Percentiles rank a stretch among this genome's conserved stretches.
These are phyloP conservation scores for Phaseolus coccineus DNA, from an alignment of 331 rosid genomes.

Conservation along the genomic window DNA sequence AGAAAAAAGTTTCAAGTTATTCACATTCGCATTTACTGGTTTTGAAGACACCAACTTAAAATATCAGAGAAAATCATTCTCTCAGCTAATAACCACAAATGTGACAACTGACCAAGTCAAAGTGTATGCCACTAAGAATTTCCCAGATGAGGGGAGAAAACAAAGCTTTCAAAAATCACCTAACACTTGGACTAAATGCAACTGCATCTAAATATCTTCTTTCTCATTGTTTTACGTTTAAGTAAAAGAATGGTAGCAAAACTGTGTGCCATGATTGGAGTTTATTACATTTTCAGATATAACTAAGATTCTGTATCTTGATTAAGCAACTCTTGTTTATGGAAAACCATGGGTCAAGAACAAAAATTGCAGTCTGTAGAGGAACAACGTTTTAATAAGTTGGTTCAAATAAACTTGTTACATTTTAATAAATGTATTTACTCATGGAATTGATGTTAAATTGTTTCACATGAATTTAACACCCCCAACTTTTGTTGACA, in stretches of 20 bases:
- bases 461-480: too few species aligned
- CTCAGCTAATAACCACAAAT: not conserved
- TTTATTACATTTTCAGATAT: not conserved
- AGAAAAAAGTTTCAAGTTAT: constrained; percentile 9
- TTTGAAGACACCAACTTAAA: not conserved
- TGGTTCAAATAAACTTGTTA: too few species aligned
- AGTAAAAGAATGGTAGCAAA: not conserved
- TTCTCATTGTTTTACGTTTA: not conserved
- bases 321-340: not conserved
- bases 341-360: not conserved
- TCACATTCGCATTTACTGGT: not conserved
- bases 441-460: too few species aligned
- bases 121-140: not conserved
- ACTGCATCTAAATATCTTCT: not conserved
- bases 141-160: not conserved
- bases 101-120: not conserved
- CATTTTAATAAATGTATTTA: too few species aligned
- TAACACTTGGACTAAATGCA: not conserved
- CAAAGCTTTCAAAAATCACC: not conserved
- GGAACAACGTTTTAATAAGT: not conserved
- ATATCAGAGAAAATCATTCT: not conserved
- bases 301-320: not conserved
- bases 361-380: not conserved
- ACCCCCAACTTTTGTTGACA: too few species aligned
- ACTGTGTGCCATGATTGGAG: not conserved